Conservation (phyloP, 139 green algal genomes). For the Pleodorina starrii region DNA sequence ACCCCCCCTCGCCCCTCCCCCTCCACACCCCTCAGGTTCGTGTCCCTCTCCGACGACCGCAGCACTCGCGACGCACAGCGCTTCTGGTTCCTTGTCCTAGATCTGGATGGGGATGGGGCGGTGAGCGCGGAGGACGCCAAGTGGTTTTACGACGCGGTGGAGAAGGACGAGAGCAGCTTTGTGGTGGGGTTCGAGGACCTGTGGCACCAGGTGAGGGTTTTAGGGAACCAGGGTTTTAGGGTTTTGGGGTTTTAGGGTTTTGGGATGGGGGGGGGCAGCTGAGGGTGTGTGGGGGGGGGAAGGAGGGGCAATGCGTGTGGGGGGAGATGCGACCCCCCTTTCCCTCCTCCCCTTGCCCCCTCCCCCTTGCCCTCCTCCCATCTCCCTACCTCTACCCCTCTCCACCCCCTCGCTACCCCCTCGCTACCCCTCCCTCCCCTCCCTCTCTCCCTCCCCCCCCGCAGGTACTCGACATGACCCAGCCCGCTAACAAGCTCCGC, state of each 20-base stretch:
- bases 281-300: too few species aligned
- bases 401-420: background rate
- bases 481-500: constrained; percentile 29
- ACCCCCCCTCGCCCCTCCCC: background rate
- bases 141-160: constrained; percentile 61
- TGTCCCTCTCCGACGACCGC: constrained; percentile 65
- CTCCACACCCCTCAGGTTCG: constrained; percentile 43
- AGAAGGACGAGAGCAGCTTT: constrained; percentile 54
- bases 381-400: too few species aligned
- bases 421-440: background rate
- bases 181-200: constrained; percentile 68
- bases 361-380: too few species aligned
- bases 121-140: constrained; percentile 57
- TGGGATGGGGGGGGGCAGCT: background rate
- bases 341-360: too few species aligned
- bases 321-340: too few species aligned
- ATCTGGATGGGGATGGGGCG: constrained; percentile 59
- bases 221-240: too few species aligned
- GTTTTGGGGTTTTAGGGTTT: too few species aligned
- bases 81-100: constrained; percentile 73
- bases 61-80: constrained; percentile 41
- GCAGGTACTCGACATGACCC: constrained; percentile 42
- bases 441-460: background rate
- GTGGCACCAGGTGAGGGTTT: constrained; percentile 62
- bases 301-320: too few species aligned